These are phyloP conservation scores for Blumeria hordei DNA, from an alignment of 2,329 filamentous ascomycete species.

Conservation along the genomic window DNA sequence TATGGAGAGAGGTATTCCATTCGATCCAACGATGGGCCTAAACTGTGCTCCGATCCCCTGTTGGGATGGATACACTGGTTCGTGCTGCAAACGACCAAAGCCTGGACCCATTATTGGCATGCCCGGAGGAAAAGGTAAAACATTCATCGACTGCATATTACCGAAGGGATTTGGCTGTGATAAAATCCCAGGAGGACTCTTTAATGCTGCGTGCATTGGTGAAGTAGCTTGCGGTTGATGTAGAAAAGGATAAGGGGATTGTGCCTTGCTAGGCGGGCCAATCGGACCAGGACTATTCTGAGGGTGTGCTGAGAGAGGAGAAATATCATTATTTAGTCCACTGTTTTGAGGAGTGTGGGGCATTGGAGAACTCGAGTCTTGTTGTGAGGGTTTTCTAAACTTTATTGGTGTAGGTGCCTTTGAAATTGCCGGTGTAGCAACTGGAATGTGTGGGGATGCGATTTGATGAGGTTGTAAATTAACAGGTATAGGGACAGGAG, in stretches of 20 bases:
- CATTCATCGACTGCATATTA: conserved; percentile 25
- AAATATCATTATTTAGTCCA: conserved; percentile 28
- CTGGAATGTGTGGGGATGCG: conserved; percentile 55
- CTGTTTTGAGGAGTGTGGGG: conserved; percentile 45
- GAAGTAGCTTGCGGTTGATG: conserved; percentile 39
- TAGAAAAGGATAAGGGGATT: conserved; percentile 23
- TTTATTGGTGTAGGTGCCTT: conserved; percentile 65
- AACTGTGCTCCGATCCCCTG: conserved; percentile 28
- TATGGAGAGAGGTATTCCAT: conserved; percentile 29
- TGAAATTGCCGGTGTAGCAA: conserved; percentile 58
- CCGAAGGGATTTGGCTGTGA: conserved; percentile 20
- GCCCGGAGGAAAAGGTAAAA: conserved; percentile 28
- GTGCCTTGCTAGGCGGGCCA: conserved; percentile 34
- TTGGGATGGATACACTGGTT: conserved; percentile 26
- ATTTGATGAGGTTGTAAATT: conserved; percentile 36
- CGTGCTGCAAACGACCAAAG: conserved; percentile 21
- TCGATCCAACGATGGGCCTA: conserved; percentile 25
- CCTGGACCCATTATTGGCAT: conserved; percentile 19
- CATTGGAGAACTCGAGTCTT: conserved; percentile 41
- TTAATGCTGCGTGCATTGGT: conserved; percentile 30
- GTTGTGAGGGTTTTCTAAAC: conserved; percentile 45
- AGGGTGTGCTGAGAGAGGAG: conserved; percentile 36
- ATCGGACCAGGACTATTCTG: conserved; percentile 41
- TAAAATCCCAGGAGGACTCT: conserved; percentile 29
- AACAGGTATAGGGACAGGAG: conserved; percentile 23